Base-by-base conservation (phyloP, 257 asterid genomes). In the Henckelia pumila region DNA sequence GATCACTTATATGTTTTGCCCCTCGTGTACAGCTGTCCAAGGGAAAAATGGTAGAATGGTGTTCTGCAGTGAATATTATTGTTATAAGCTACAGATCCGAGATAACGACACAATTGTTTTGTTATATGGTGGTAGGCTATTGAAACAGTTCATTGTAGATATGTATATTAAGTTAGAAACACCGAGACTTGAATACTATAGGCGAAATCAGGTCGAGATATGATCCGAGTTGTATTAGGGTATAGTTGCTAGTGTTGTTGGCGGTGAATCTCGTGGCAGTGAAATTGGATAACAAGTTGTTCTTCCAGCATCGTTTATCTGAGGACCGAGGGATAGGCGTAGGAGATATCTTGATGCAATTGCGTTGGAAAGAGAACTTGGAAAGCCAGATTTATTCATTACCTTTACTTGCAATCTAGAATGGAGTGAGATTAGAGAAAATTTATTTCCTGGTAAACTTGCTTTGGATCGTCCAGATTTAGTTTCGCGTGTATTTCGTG, bases 161-260 rank as follows among this genome's bases (percentile, higher is more conserved):
- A 64, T 52, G 55, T 71, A 47, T 10, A 23, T 63, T 7, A 72
- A 65, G 33, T 0, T 64, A 3, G 67, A 72, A 59, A 72, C 40
- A 23, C 14, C 61, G 0, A 19, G 61, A 14, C 14, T n/a, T n/a
- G n/a, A n/a, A n/a, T n/a, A n/a, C n/a, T n/a, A n/a, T n/a, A n/a
- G n/a, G n/a, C n/a, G n/a, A 1, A 8, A 73, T 5, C 30, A 73
- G 16, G 1, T 11, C 1, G 5, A 57, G 5, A 7, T 35, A 0
- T 0, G 49, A 5, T 6, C 20, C 1, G 69, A 50, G 20, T 17
- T 24, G 1, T 20, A 17, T 1, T 8, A 73, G 28, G 77, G 69
- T 2, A 8, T 73, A 1, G 32, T 60, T 0, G 69, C 60, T 33
- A 59, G 44, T 11, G 8, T 67, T 1, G 13, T 17, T 1, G 6